A percentile compares a stretch with the other conserved stretches of the same genome.
These are phyloP conservation scores for Phaseolus lunatus DNA, from an alignment of 306 rosid species.

Conservation along the genomic window DNA sequence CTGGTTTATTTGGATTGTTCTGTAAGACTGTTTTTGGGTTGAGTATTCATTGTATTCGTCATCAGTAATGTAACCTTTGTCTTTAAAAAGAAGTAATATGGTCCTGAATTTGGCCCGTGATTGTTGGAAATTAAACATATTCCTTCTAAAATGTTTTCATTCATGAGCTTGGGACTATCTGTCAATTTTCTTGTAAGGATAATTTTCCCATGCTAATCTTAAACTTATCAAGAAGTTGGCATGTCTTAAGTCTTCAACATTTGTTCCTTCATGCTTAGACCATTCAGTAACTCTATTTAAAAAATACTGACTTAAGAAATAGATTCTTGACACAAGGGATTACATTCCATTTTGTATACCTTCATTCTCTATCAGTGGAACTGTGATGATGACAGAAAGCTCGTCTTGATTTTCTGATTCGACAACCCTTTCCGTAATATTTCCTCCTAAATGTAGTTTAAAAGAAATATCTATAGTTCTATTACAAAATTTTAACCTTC, in stretches of 20 bases:
- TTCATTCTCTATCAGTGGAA: neutral
- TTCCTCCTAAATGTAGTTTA: neutral
- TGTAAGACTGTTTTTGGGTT: too few relatives aligned
- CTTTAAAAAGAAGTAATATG: neutral
- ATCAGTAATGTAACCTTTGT: too few relatives aligned
- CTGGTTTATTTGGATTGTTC: too few relatives aligned
- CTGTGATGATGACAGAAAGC: neutral
- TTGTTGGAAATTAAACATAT: neutral
- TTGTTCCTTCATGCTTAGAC: neutral
- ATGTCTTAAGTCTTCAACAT: neutral
- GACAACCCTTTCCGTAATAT: neutral
- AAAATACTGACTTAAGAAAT: neutral
- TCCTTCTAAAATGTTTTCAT: neutral
- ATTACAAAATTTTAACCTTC: neutral
- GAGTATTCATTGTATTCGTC: too few relatives aligned
- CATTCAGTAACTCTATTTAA: neutral
- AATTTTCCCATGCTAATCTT: neutral
- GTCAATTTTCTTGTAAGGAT: neutral
- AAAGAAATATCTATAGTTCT: neutral
- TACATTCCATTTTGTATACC: neutral
- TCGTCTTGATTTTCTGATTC: neutral
- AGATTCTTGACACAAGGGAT: neutral
- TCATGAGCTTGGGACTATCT: neutral
- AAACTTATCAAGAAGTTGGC: neutral
- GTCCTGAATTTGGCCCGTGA: neutral